Evolutionary conservation across 1,284 basidiomycete species (phyloP), one percentile per base, ranked within the genome.

Genomic region (Polyporus tsugae): DNA sequence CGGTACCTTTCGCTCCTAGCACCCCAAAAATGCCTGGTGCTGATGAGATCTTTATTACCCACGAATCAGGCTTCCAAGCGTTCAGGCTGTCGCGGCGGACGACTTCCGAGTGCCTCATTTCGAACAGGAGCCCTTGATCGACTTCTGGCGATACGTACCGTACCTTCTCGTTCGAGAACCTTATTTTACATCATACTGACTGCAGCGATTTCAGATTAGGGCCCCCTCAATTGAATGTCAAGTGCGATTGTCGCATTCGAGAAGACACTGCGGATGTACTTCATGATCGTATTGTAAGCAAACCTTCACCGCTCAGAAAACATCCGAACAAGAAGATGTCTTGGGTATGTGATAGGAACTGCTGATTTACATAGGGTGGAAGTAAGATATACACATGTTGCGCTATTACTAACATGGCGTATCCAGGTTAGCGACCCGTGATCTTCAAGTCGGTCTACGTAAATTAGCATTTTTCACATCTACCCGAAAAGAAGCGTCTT

Each of bases 61-160:
- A 25, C 9, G 22, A 49, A 49, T 49, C 46, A 49, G 46, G n/a
- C 46, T 25, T 25, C 22, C 22, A 49, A 49, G 22, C 22, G 46
- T 49, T 7, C 46, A 49, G 25, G 46, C 46, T 25, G 22, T 22
- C 46, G n/a, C 46, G 46, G 46, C 46, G 46, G 46, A 25, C 46
- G 22, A 49, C 46, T 49, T 25, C 46, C 46, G 46, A 49, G 22
- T 49, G 46, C 46, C 46, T 49, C 46, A 19, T 49, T 49, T 49
- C 46, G 46, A 49, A 55, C 39, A 55, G 52, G 15, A 35, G 52
- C 52, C 33, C 52, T 55, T 35, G 52, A 55, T 55, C 29, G 33
- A 55, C 29, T 7, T 55, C 52, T 55, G 52, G 52, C 6, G 33
- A 29, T 33, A 55, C 6, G 17, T 17, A 15, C 52, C 52, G 29